Conservation (phyloP, 2,329 filamentous ascomycete species). For the Zelopaecilomyces penicillatus region DNA sequence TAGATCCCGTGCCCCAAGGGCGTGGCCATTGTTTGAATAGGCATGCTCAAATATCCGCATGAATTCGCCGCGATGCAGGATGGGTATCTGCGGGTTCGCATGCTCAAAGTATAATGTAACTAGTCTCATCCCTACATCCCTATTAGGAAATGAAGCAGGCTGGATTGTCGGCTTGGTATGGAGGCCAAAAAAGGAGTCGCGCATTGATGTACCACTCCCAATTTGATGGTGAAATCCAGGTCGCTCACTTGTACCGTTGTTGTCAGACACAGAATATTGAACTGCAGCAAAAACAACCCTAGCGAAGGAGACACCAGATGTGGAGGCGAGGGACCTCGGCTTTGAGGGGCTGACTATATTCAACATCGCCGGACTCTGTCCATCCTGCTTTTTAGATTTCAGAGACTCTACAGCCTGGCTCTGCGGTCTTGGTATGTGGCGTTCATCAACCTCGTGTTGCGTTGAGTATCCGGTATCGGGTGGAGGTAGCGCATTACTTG, state of each 20-base stretch:
- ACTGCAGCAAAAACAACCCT: slow-evolving; percentile 90
- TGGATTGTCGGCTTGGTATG: slow-evolving; percentile 84
- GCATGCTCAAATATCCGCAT: slow-evolving; percentile 79
- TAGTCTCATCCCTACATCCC: slow-evolving; percentile 62
- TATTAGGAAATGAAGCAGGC: slow-evolving; percentile 74
- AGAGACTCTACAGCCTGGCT: slow-evolving; percentile 23
- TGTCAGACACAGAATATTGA: slow-evolving; percentile 58
- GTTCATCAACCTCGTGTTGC: slow-evolving; percentile 22
- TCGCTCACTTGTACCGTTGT: slow-evolving; percentile 39
- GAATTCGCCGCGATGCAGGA: slow-evolving; percentile 82
- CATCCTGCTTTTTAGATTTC: slow-evolving; percentile 25
- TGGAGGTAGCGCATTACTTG: slow-evolving; percentile 20
- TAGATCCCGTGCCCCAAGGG: slow-evolving; percentile 68
- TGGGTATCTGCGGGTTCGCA: slow-evolving; percentile 91
- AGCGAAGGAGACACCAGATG: slow-evolving; percentile 88
- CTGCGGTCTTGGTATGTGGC: slow-evolving; percentile 17
- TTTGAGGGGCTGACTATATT: slow-evolving; percentile 72
- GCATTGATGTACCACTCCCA: slow-evolving; percentile 64
- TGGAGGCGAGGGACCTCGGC: slow-evolving; percentile 72
- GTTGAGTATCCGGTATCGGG: slow-evolving; percentile 26
- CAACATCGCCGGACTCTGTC: slow-evolving; percentile 45
- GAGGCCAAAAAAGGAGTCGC: slow-evolving; percentile 94
- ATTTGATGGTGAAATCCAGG: slow-evolving; percentile 14
- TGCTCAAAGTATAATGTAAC: slow-evolving; percentile 89
- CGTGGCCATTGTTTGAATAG: slow-evolving; percentile 59